Evolutionary conservation across 2,329 filamentous ascomycete species (phyloP).

Genomic region (Incumbomyces lentus): DNA sequence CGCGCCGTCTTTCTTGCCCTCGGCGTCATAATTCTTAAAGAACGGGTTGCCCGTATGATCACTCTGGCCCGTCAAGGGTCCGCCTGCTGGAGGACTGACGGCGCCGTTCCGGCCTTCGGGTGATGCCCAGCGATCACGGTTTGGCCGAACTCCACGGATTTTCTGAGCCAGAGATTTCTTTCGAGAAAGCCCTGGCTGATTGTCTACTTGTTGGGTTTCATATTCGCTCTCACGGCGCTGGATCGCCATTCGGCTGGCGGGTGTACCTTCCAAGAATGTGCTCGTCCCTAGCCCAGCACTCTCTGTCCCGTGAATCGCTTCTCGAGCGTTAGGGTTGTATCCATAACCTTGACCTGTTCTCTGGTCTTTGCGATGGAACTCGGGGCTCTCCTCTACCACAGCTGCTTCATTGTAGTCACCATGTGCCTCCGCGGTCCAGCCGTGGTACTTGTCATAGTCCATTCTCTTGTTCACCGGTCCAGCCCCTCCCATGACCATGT

Average conservation of each 20-base stretch:
- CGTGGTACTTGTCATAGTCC: slow-evolving; percentile 81
- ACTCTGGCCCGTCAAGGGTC: slow-evolving; percentile 25
- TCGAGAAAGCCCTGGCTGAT: slow-evolving; percentile 55
- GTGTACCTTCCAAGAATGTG: slow-evolving; percentile 89
- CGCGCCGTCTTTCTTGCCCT: slow-evolving; percentile 54
- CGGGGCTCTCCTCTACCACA: slow-evolving; percentile 21
- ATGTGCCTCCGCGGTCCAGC: slow-evolving; percentile 75
- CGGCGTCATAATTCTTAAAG: slow-evolving; percentile 66
- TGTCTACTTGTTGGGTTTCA: slow-evolving; percentile 41
- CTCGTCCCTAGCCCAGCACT: slow-evolving; percentile 79
- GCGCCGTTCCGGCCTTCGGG: slow-evolving; percentile 35
- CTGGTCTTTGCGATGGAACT: slow-evolving; percentile 25
- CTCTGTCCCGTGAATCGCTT: slow-evolving; percentile 74
- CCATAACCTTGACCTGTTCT: slow-evolving; percentile 27
- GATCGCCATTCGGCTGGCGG: slow-evolving; percentile 70
- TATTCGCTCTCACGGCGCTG: slow-evolving; percentile 63
- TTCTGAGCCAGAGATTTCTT: slow-evolving; percentile 95
- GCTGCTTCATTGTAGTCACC: slow-evolving; percentile 57
- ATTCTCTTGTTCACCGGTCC: slow-evolving; percentile 73
- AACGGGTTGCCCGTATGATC: slow-evolving; percentile 61
- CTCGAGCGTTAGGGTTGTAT: slow-evolving; percentile 59
- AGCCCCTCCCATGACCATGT: slow-evolving; percentile 81
- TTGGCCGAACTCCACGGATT: slow-evolving; percentile 61
- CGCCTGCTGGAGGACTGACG: slow-evolving; percentile 18
- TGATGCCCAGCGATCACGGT: slow-evolving; percentile 48